Evolutionary conservation across 768 basidiomycete genomes (phyloP).

Genomic region (Crucibulum laeve): DNA sequence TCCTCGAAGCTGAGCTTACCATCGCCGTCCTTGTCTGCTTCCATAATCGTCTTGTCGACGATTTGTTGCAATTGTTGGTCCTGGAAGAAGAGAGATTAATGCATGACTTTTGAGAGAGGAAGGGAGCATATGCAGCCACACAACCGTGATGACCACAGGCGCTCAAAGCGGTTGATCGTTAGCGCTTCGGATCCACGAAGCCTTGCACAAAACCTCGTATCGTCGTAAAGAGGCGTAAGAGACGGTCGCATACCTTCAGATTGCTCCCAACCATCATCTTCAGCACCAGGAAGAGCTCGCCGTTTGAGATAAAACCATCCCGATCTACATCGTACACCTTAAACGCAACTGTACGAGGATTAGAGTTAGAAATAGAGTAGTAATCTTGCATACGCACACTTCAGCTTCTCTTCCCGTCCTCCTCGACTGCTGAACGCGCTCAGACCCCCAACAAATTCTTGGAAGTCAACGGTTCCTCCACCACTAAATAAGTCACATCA

Average conservation of each 20-base stretch:
- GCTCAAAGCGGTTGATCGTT: no score
- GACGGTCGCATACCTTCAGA: constrained; percentile 65
- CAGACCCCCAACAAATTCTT: constrained; percentile 96
- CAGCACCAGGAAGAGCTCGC: constrained; percentile 94
- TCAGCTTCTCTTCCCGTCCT: constrained; percentile 93
- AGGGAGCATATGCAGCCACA: not conserved
- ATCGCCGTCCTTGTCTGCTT: constrained; percentile 97
- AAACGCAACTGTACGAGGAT: constrained; percentile 76
- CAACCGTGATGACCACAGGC: not conserved
- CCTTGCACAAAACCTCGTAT: not conserved
- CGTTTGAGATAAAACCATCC: constrained; percentile 97
- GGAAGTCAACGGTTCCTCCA: constrained; percentile 97
- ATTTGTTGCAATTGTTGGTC: constrained; percentile 99
- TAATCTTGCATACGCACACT: constrained; percentile 56
- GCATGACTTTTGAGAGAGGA: constrained; percentile 1
- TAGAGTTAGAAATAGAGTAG: constrained; percentile 6
- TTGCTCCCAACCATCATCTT: constrained; percentile 99
- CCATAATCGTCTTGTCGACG: constrained; percentile 99
- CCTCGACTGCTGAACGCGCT: constrained; percentile 98
- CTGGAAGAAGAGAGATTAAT: constrained; percentile 34
- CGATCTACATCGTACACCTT: constrained; percentile 99
- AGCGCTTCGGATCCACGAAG: no score
- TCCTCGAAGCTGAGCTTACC: constrained; percentile 97
- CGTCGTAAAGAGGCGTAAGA: not conserved
- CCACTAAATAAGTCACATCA: constrained; percentile 52